Percentiles rank a stretch among this genome's conserved stretches.
phyloP scores from a whole-genome alignment of 306 rosid species.

The Dalbergia oliveri region DNA sequence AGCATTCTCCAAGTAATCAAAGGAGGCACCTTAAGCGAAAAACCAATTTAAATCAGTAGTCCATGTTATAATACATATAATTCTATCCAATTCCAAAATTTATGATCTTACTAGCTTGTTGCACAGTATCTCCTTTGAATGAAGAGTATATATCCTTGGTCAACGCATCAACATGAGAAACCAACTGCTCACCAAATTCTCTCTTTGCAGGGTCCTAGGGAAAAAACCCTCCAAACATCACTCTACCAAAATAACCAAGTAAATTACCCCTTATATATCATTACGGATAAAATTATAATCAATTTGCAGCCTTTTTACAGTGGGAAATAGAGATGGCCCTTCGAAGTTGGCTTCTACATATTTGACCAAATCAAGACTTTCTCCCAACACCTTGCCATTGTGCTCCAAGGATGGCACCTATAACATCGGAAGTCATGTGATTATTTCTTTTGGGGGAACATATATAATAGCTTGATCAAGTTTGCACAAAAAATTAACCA shows the following conservation, averaged over 20 bases:
- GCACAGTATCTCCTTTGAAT: slow-evolving; percentile 53
- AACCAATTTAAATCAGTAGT: neutral
- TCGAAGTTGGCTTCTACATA: slow-evolving; percentile 62
- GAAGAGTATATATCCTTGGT: slow-evolving; percentile 34
- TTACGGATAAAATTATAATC: neutral
- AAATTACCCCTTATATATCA: neutral
- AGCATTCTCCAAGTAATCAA: slow-evolving; percentile 71
- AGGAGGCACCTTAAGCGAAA: slow-evolving; percentile 51
- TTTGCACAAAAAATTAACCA: neutral
- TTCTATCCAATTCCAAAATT: neutral
- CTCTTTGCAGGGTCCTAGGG: slow-evolving; percentile 62
- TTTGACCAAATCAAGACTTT: slow-evolving; percentile 79
- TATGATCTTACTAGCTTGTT: slow-evolving; percentile 54
- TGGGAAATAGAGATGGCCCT: slow-evolving; percentile 65
- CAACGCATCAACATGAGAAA: slow-evolving; percentile 48
- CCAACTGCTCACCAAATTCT: slow-evolving; percentile 58
- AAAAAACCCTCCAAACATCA: neutral
- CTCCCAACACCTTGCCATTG: slow-evolving; percentile 78
- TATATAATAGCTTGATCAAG: neutral
- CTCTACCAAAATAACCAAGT: neutral
- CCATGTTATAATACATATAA: neutral
- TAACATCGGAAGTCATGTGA: slow-evolving; percentile 21
- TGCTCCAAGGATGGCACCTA: slow-evolving; percentile 82
- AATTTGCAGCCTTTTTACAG: slow-evolving; percentile 48
- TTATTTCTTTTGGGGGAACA: neutral